Evolutionary conservation across 2,329 filamentous ascomycete genomes (phyloP).

Genomic region (Aureobasidium uvarum): DNA sequence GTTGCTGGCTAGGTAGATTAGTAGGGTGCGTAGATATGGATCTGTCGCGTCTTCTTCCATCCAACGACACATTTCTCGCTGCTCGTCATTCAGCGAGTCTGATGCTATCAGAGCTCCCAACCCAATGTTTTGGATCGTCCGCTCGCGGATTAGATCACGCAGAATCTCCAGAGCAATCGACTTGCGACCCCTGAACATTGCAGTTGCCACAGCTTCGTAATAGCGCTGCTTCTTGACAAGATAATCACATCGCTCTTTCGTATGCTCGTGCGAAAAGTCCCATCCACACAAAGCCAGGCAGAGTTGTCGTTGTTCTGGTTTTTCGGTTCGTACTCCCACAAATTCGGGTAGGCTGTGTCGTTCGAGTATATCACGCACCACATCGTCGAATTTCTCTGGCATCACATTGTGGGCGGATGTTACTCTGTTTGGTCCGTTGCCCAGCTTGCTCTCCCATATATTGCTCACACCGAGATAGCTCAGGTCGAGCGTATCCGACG

Average conservation of each 20-base stretch:
- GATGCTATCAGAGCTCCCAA: slow-evolving; percentile 50
- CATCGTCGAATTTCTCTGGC: slow-evolving; percentile 38
- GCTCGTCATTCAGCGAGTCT: slow-evolving; percentile 54
- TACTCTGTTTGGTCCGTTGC: slow-evolving; percentile 38
- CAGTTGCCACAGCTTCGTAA: slow-evolving; percentile 73
- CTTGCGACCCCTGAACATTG: slow-evolving; percentile 69
- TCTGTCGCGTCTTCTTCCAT: slow-evolving; percentile 67
- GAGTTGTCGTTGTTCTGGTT: slow-evolving; percentile 68
- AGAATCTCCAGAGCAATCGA: slow-evolving; percentile 68
- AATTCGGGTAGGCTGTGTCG: slow-evolving; percentile 62
- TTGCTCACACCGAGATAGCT: slow-evolving; percentile 72
- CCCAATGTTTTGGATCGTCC: slow-evolving; percentile 59
- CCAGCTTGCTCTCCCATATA: slow-evolving; percentile 68
- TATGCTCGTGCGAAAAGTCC: slow-evolving; percentile 58
- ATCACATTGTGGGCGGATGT: slow-evolving; percentile 29
- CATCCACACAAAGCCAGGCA: slow-evolving; percentile 73
- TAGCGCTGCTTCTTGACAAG: slow-evolving; percentile 57
- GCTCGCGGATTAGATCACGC: slow-evolving; percentile 64
- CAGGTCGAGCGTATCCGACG: slow-evolving; percentile 65
- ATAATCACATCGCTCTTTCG: slow-evolving; percentile 49
- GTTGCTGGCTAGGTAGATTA: slow-evolving; percentile 67
- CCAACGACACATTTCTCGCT: slow-evolving; percentile 61
- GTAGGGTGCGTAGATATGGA: slow-evolving; percentile 76
- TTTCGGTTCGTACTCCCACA: slow-evolving; percentile 61
- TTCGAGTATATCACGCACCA: slow-evolving; percentile 63